Percentiles rank a stretch among this genome's conserved stretches.
Conservation (phyloP, 2,329 filamentous ascomycete genomes). For the Tolypocladium inflatum region DNA sequence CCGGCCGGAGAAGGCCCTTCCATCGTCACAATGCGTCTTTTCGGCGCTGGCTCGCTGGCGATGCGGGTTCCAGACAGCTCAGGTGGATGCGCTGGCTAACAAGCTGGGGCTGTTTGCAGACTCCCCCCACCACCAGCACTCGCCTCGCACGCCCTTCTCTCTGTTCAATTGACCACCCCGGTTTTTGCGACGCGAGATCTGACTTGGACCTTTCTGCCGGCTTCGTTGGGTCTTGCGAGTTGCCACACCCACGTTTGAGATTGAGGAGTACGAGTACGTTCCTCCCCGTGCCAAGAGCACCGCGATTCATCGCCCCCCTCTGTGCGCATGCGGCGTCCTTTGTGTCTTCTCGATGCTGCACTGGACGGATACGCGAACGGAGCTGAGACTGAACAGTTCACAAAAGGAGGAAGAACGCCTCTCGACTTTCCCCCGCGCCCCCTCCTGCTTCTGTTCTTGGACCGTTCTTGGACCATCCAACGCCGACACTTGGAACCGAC, state of each 20-base stretch:
- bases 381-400: background rate
- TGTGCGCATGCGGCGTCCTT: background rate
- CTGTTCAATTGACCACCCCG: background rate
- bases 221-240: background rate
- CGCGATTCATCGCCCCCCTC: background rate
- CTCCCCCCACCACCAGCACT: background rate
- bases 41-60: background rate
- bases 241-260: background rate
- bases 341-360: background rate
- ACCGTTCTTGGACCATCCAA: background rate
- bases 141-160: background rate
- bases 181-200: background rate
- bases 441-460: background rate
- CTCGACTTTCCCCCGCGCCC: background rate
- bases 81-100: background rate
- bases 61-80: background rate
- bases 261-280: background rate
- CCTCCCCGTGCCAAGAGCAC: background rate
- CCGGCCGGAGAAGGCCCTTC: too few species aligned
- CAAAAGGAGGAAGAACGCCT: background rate
- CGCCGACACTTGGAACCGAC: background rate
- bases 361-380: background rate
- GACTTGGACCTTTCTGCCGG: background rate
- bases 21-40: background rate
- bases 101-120: background rate